A percentile compares a stretch with the other conserved stretches of the same genome.
Evolutionary conservation across 768 basidiomycete genomes (phyloP).

Genomic region (Daedaleopsis sinensis): DNA sequence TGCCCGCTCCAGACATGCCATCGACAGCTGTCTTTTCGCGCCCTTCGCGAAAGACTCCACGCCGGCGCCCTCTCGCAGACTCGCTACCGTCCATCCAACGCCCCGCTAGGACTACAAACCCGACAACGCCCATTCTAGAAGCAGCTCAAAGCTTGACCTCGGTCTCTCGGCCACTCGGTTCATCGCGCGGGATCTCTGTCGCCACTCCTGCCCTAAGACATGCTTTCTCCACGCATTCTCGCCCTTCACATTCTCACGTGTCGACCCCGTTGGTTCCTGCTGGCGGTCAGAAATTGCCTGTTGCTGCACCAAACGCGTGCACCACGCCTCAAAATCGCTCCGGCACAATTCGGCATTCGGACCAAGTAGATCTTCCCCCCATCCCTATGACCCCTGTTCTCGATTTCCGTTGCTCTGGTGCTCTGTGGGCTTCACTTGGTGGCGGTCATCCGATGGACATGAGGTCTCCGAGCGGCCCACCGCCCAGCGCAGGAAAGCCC

Average conservation of each 20-base stretch:
- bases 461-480: not conserved
- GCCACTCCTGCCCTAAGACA: not conserved
- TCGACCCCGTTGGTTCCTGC: not conserved
- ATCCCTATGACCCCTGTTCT: not conserved
- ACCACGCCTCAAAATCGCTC: not conserved
- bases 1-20: not conserved
- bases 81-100: not conserved
- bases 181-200: not conserved
- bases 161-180: not conserved
- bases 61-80: not conserved
- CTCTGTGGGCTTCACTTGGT: not conserved
- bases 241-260: not conserved
- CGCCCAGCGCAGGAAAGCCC: constrained; percentile 15
- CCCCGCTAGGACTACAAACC: not conserved
- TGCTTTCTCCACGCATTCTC: not conserved
- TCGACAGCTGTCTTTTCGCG: not conserved
- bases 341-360: not conserved
- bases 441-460: not conserved
- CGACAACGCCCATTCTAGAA: too few species aligned
- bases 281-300: not conserved
- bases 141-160: not conserved
- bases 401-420: not conserved
- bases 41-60: not conserved
- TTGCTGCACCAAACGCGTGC: not conserved
- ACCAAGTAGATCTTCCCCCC: not conserved